These are phyloP conservation scores for Debaryomyces singareniensis DNA, from an alignment of 1,139 yeast species.

Conservation along the genomic window DNA sequence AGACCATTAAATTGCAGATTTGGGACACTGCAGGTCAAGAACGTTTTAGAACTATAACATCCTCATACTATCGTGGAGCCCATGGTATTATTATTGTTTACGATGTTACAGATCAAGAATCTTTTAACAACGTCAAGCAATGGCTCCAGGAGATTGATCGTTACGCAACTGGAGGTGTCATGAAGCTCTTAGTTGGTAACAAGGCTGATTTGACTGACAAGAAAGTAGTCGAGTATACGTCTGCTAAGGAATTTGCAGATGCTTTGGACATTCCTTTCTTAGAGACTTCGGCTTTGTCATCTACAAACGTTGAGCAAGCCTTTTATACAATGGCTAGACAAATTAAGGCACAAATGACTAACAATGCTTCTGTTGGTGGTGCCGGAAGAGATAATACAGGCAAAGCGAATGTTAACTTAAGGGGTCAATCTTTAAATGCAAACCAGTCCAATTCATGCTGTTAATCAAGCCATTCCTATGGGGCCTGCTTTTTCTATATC, in stretches of 20 bases:
- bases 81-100: slow-evolving; percentile 97
- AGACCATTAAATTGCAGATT: slow-evolving; percentile 93
- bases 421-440: slow-evolving; percentile 80
- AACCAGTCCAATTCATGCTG: slow-evolving; percentile 74
- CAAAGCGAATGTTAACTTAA: slow-evolving; percentile 75
- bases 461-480: slow-evolving; percentile 20
- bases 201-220: slow-evolving; percentile 92
- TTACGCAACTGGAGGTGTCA: slow-evolving; percentile 96
- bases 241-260: slow-evolving; percentile 97
- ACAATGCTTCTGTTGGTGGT: slow-evolving; percentile 40
- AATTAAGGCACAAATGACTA: slow-evolving; percentile 94
- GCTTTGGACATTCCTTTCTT: slow-evolving; percentile 91
- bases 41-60: slow-evolving; percentile 94
- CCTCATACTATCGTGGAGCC: slow-evolving; percentile 97
- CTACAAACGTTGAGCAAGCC: slow-evolving; percentile 97
- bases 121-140: slow-evolving; percentile 94
- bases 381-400: slow-evolving; percentile 32
- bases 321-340: slow-evolving; percentile 98
- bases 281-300: slow-evolving; percentile 93
- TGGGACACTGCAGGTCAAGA: slow-evolving; percentile 99
- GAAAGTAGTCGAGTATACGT: slow-evolving; percentile 92
- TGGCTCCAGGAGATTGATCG: slow-evolving; percentile 99
- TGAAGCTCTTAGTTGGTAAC: slow-evolving; percentile 93
- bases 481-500: slow-evolving; percentile 3
- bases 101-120: slow-evolving; percentile 97